Base-by-base conservation (phyloP, 1,284 basidiomycete genomes). In the Pterulicium gracile region DNA sequence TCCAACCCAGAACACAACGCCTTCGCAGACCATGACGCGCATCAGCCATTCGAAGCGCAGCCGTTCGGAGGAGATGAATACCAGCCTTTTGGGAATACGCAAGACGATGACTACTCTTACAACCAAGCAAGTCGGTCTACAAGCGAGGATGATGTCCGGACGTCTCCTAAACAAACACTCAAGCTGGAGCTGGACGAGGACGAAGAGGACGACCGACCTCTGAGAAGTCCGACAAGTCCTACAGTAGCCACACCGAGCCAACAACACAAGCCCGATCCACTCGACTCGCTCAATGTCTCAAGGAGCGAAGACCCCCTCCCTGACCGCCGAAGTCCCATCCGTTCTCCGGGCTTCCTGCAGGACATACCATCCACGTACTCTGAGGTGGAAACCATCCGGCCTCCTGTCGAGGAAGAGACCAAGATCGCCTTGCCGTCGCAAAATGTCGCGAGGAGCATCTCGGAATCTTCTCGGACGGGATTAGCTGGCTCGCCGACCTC, bases 1-100 rank as follows among this genome's bases (percentile, higher is more conserved):
- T 55, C 60, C 35, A 62, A 58, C 15, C 67, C 65, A 43, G 61
- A 63, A 46, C 61, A 63, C 39, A 52, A 55, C 13, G 51, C 67
- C 10, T 72, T 69, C 50, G 57, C 60, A 20, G 57, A 60, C 27
- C 52, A 52, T 22, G 46, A 48, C 12, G 36, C 20, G 17, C 24
- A 39, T 47, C 35, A 52, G 27, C n/a, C 27, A 10, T 32, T 32
- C n/a, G 27, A n/a, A 10, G 27, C 27, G 48, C 39, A 58, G 23
- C 46, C 56, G 19, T 51, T 55, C 43, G 47, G 51, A 24, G 49
- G 53, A n/a, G 44, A 41, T 17, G 50, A 58, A 21, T 32, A 32
- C 27, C 27, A 32, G 27, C 27, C 27, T n/a, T 32, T 32, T n/a
- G 7, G 10, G 27, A 32, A n/a, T 32, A 7, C 7, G 27, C 7